These are phyloP conservation scores for Hepatocystis sp. DNA, from an alignment of 169 alveolate species.

Conservation along the genomic window DNA sequence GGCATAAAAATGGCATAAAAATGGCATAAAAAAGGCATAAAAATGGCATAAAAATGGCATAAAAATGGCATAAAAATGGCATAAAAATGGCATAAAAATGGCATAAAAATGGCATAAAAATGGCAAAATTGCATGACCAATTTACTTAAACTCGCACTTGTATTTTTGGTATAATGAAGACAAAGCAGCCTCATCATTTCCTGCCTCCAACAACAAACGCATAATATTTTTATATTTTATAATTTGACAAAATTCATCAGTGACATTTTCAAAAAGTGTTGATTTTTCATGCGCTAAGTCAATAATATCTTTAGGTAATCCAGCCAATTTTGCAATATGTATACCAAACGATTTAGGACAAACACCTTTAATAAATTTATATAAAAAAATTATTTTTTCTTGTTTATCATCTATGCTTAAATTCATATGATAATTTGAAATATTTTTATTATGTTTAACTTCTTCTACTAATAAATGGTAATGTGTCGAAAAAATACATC, in stretches of 20 bases:
- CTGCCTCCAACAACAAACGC: slow-evolving; percentile 29
- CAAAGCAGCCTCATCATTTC: slow-evolving; percentile 5
- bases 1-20: too few relatives aligned
- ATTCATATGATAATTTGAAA: slow-evolving; percentile 91
- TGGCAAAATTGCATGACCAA: too few relatives aligned
- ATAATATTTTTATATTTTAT: slow-evolving; percentile 53
- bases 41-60: too few relatives aligned
- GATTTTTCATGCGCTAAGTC: slow-evolving; percentile 69
- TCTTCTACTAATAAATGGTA: slow-evolving; percentile 90
- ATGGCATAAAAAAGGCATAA: too few relatives aligned
- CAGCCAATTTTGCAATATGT: slow-evolving; percentile 97
- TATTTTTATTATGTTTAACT: slow-evolving; percentile 72
- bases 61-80: too few relatives aligned
- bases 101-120: too few relatives aligned
- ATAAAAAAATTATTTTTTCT: slow-evolving; percentile 92
- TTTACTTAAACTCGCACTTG: slow-evolving; percentile 24
- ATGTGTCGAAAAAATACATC: slow-evolving; percentile 97
- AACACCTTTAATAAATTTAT: slow-evolving; percentile 94
- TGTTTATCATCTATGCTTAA: slow-evolving; percentile 83
- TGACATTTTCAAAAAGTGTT: slow-evolving; percentile 52
- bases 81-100: too few relatives aligned
- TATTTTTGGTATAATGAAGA: slow-evolving; percentile 25
- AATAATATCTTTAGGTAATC: slow-evolving; percentile 89
- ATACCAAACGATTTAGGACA: slow-evolving; percentile 98
- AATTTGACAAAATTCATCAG: slow-evolving; percentile 68